A percentile compares a stretch with the other conserved stretches of the same genome.
Evolutionary conservation across 495 filamentous ascomycete genomes (phyloP).

Genomic region (Aeminium ludgeri): DNA sequence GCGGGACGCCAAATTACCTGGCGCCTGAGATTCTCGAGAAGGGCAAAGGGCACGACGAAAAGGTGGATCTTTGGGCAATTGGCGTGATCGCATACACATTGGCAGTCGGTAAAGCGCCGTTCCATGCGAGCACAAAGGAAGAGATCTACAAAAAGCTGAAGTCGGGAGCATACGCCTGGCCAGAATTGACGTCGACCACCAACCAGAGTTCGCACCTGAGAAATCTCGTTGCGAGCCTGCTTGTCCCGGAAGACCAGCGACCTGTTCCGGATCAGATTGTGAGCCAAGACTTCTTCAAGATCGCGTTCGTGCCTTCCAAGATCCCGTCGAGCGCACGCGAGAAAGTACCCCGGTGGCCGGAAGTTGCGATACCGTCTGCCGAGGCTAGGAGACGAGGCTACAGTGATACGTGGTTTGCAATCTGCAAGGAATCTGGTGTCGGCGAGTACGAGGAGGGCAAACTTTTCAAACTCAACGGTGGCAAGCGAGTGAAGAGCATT

Average conservation of each 20-base stretch:
- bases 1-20: slow-evolving; percentile 96
- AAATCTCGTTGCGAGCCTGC: slow-evolving; percentile 23
- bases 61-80: slow-evolving; percentile 93
- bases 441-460: slow-evolving; percentile 26
- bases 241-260: slow-evolving; percentile 27
- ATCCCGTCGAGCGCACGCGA: slow-evolving; percentile 20
- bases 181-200: slow-evolving; percentile 20
- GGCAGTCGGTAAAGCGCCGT: slow-evolving; percentile 28
- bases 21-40: slow-evolving; percentile 86
- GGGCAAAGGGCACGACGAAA: slow-evolving; percentile 76
- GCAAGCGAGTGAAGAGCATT: slow-evolving; percentile 22
- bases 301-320: slow-evolving; percentile 22
- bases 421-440: slow-evolving; percentile 26
- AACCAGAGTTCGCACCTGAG: slow-evolving; percentile 27
- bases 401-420: slow-evolving; percentile 24
- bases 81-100: slow-evolving; percentile 68
- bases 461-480: slow-evolving; percentile 21
- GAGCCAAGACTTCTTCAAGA: slow-evolving; percentile 28
- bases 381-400: slow-evolving; percentile 23
- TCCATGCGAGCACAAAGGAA: slow-evolving; percentile 27
- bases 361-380: slow-evolving; percentile 21
- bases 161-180: slow-evolving; percentile 26
- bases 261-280: slow-evolving; percentile 28
- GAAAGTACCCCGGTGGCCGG: slow-evolving; percentile 23
- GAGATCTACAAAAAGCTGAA: slow-evolving; percentile 30